Evolutionary conservation across 495 filamentous ascomycete genomes (phyloP), one percentile per base, ranked within the genome.

Genomic region (Penicillium taxi): DNA sequence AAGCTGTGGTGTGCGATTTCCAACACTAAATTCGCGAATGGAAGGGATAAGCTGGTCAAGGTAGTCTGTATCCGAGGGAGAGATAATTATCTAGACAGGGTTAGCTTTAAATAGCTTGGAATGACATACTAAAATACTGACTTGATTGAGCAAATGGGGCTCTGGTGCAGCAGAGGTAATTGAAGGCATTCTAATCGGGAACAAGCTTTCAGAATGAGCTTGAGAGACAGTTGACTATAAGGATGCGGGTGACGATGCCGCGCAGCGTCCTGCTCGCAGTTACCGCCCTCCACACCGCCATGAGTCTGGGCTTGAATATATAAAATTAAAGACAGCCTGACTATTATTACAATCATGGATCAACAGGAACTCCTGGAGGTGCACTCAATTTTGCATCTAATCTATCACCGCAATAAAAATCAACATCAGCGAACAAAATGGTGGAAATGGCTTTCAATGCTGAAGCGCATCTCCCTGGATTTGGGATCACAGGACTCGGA

Each of bases 21-120:
- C 81, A 32, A 76, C 67, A 31, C 83, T 81, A 45, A 85, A 86
- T 72, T 95, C 87, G 66, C 83, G 86, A 29, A 99, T 82, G 0
- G 88, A 86, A 9, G 87, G 86, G 14, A 96, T 89, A 35, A 96
- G 66, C 56, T 94, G 91, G 52, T 96, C 90, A 36, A 96, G 79
- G 51, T 95, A 95, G 43, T 99, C 91, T 38, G 78, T 75, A 42
- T 96, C 93, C 5, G 86, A 89, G 14, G 89, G 80, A 9, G 88
- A 84, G 49, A 93, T 81, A 39, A 94, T 84, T 48, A 96, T 88
- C 85, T 96, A 5, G 13, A 24, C 20, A 6, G 2, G 12, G 17
- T 18, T 18, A 22, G n/a, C 2, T 24, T 11, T 13, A 13, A 2
- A 19, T n/a, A n/a, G n/a, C n/a, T n/a, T n/a, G n/a, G n/a, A n/a